Base-by-base conservation (phyloP, 306 rosid species). In the Oxytropis ochrocephala region DNA sequence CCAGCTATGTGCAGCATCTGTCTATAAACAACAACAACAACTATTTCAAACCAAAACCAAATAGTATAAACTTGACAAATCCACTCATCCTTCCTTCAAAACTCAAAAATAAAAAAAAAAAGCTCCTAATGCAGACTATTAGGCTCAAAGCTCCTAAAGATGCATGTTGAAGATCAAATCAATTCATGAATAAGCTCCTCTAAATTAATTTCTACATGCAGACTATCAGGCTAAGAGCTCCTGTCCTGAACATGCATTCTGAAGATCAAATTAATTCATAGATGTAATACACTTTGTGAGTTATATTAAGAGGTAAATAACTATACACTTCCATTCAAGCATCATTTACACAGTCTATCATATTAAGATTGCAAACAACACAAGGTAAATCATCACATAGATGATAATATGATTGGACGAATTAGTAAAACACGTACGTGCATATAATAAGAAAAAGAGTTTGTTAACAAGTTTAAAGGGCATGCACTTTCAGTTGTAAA, bases 1-100 rank as follows among this genome's bases (percentile, higher is more conserved):
- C 97, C 97, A 92, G 79, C 96, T 92, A 80, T 89, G 95, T 11
- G 97, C 97, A 64, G 75, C 90, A 19, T 80, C 78, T 68, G 97
- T 92, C 96, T 92, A 82, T 32, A 55, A 6, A n/a, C n/a, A 70
- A 52, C 41, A 7, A 54, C 58, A 44, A 55, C 47, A 43, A 18
- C 36, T 18, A 54, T 44, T 38, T 69, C 42, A 62, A 50, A 24
- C 2, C 24, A 72, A 53, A 61, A 0, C 53, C 9, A 7, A 53
- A 67, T 18, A 8, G 4, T 0, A n/a, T 19, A 49, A 49, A 17
- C 12, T n/a, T 44, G 50, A n/a, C 6, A 44, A 32, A 0, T 32
- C 0, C 36, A 1, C 4, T 4, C 6, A 32, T 32, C 36, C 36
- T 32, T 32, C n/a, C n/a, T n/a, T n/a, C n/a, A n/a, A n/a, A n/a